phyloP scores from a whole-genome alignment of 306 rosid genomes.

The Comarum palustre region DNA sequence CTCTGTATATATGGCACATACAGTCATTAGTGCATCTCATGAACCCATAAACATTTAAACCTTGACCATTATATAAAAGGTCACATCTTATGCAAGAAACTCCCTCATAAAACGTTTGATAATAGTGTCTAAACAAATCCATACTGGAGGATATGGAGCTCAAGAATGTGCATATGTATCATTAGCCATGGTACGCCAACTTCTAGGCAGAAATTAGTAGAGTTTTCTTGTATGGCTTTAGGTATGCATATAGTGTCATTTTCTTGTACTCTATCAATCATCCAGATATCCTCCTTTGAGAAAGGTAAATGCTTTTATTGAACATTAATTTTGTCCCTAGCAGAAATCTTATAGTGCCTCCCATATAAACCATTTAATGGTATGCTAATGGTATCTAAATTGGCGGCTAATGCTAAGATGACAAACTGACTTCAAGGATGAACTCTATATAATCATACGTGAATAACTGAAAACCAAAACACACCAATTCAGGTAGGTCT shows the following conservation, averaged over 20 bases:
- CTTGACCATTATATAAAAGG: background rate
- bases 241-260: background rate
- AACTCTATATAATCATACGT: background rate
- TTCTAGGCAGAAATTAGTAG: background rate
- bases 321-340: background rate
- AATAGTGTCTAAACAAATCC: background rate
- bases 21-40: conserved; percentile 1
- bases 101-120: background rate
- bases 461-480: background rate
- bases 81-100: background rate
- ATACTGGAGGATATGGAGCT: conserved; percentile 1
- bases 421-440: background rate
- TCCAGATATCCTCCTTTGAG: background rate
- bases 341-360: background rate
- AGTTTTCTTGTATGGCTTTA: background rate
- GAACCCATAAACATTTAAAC: background rate
- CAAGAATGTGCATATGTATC: background rate
- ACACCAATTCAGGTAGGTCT: background rate
- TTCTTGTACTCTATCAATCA: background rate
- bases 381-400: background rate
- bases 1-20: conserved; percentile 51
- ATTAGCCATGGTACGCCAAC: background rate
- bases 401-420: background rate
- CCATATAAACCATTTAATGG: background rate
- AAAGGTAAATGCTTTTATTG: background rate